These are phyloP conservation scores for Asparagopsis taxiformis DNA, from an alignment of 31 red algal genomes.

Conservation along the genomic window DNA sequence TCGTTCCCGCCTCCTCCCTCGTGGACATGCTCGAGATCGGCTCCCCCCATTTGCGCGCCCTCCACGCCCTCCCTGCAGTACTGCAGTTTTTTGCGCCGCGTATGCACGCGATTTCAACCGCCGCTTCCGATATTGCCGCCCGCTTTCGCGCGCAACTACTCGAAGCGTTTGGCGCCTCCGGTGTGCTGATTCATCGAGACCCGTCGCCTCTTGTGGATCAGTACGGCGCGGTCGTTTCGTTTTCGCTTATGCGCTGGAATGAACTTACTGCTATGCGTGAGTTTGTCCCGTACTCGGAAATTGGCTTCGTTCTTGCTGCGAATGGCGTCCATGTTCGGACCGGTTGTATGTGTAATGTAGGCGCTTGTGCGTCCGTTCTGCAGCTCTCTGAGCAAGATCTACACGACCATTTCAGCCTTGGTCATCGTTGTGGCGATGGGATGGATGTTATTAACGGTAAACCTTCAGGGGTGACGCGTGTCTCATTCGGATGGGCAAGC, in stretches of 20 bases:
- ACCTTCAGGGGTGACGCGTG: slow-evolving; percentile 44
- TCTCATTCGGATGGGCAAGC: slow-evolving; percentile 65
- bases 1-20: slow-evolving; percentile 1
- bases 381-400: slow-evolving; percentile 33
- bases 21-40: slow-evolving; percentile 21
- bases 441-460: slow-evolving; percentile 56
- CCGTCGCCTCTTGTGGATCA: neutral
- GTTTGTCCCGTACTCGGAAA: slow-evolving; percentile 34
- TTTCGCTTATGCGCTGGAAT: neutral
- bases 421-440: slow-evolving; percentile 42
- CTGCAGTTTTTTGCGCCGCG: slow-evolving; percentile 14
- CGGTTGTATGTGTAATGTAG: slow-evolving; percentile 55
- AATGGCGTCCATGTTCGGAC: slow-evolving; percentile 31
- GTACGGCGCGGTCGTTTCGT: slow-evolving; percentile 12
- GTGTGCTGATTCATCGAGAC: slow-evolving; percentile 17
- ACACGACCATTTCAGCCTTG: slow-evolving; percentile 6
- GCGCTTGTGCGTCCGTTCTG: slow-evolving; percentile 39
- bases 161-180: neutral
- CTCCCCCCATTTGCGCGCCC: slow-evolving; percentile 26
- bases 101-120: neutral
- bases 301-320: slow-evolving; percentile 22
- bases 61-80: slow-evolving; percentile 8
- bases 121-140: slow-evolving; percentile 9
- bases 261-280: neutral
- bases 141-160: slow-evolving; percentile 14